Evolutionary conservation across 805 yeast species (phyloP), one percentile per base, ranked within the genome.

Genomic region (Ogataea pini): DNA sequence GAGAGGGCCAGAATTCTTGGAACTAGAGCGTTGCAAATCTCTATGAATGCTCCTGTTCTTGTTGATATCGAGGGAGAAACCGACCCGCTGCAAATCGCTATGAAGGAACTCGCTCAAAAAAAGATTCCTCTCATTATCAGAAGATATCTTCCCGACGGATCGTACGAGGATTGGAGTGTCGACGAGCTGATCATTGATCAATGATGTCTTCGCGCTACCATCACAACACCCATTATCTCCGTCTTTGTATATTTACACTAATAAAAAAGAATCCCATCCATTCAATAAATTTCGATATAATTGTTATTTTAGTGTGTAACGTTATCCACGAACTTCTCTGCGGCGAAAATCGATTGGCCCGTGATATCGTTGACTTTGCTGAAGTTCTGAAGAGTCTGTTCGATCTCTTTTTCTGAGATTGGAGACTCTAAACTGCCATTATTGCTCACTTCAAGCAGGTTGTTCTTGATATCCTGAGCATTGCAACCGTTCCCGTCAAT

Each of bases 1-100:
- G 99, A 94, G 75, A 81, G 97, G 60, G 99, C 99, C 7, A 82
- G 99, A 73, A 89, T 94, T 52, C 78, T 94, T 62, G 99, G 99
- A 22, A 94, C 99, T 9, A 80, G 99, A 61, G 99, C 99, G 1
- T 74, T 94, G 56, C 99, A 94, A 70, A 92, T 94, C 61, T 89
- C 97, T 22, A 87, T 94, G 88, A 94, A 94, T 65, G 99, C 99
- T 1, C 99, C 99, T 2, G 98, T 94, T 2, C 79, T 94, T 64
- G 99, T 94, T 36, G 99, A 95, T 64, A 81, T 94, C 49, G 99
- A 94, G 72, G 99, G 99, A 64, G 99, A 95, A 69, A 95, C 99
- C 2, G 99, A 94, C 68, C 99, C 99, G 12, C 75, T 94, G 64
- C 97, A 91, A 69, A 94, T 94, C 54, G 97, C 99, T 51, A 86